phyloP scores from a whole-genome alignment of 176 grass and related monocot genomes.

The Alloteropsis semialata region DNA sequence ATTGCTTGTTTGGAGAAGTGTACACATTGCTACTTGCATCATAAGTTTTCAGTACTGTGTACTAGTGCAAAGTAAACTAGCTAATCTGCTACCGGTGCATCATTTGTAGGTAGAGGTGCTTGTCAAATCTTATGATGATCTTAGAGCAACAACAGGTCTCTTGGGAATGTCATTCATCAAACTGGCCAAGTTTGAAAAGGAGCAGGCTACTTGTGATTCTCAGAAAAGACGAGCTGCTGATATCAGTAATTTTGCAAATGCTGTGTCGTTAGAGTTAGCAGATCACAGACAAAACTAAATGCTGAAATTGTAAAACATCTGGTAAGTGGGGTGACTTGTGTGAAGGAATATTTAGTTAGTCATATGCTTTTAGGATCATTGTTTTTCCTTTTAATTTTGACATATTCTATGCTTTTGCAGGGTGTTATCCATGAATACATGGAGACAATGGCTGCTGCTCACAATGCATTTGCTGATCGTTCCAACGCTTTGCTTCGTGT shows the following conservation, averaged over 20 bases:
- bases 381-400: constrained; percentile 21
- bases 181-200: constrained; percentile 81
- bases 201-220: constrained; percentile 48
- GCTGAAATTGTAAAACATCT: constrained; percentile 65
- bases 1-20: constrained; percentile 7
- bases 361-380: constrained; percentile 6
- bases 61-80: background rate
- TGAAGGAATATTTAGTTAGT: constrained; percentile 14
- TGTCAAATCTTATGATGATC: constrained; percentile 74
- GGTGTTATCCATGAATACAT: constrained; percentile 76
- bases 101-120: constrained; percentile 60
- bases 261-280: constrained; percentile 68
- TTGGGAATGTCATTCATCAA: constrained; percentile 86
- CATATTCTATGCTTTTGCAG: constrained; percentile 49
- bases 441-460: constrained; percentile 65
- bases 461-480: constrained; percentile 83
- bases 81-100: constrained; percentile 17
- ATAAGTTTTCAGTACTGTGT: constrained; percentile 10
- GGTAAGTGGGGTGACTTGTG: constrained; percentile 40
- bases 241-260: constrained; percentile 66
- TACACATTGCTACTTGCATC: background rate
- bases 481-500: constrained; percentile 65
- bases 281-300: constrained; percentile 67
- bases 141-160: constrained; percentile 63
- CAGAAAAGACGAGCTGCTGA: constrained; percentile 63